phyloP scores from a whole-genome alignment of 371 early-diverging fungal genomes.

The Syncephalastrum sp. region DNA sequence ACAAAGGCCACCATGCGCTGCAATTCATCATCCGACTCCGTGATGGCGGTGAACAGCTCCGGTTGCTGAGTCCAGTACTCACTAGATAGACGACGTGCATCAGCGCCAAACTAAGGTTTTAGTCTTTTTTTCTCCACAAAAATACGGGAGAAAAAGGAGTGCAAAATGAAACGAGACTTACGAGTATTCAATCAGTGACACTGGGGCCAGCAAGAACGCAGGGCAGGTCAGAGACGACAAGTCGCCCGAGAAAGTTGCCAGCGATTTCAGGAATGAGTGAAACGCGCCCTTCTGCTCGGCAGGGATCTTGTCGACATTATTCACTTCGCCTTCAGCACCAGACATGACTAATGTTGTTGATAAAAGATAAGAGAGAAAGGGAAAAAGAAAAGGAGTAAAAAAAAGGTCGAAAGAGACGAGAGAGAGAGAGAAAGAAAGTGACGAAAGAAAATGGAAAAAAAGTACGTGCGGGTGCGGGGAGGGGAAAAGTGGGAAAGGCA shows the following conservation, averaged over 20 bases:
- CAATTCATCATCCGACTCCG: slow-evolving; percentile 55
- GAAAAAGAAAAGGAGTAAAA: neutral
- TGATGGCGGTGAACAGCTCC: slow-evolving; percentile 65
- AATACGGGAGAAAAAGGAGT: neutral
- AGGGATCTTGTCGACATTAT: slow-evolving; percentile 56
- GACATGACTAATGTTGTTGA: slow-evolving; percentile 6
- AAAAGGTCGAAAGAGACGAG: neutral
- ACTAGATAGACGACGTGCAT: slow-evolving; percentile 26
- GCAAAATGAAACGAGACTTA: slow-evolving; percentile 23
- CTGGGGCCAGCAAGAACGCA: slow-evolving; percentile 69
- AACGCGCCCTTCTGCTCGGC: slow-evolving; percentile 65
- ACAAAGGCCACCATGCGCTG: slow-evolving; percentile 70
- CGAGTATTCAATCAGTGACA: slow-evolving; percentile 77
- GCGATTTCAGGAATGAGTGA: slow-evolving; percentile 64
- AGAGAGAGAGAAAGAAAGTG: slow-evolving; percentile 4
- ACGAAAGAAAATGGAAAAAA: slow-evolving; percentile 4
- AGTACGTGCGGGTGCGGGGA: neutral
- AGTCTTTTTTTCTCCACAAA: neutral
- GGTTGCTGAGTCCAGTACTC: slow-evolving; percentile 77
- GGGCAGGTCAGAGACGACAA: slow-evolving; percentile 75
- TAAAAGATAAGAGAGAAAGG: slow-evolving; percentile 4
- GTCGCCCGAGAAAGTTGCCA: slow-evolving; percentile 77
- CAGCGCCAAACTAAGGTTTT: neutral
- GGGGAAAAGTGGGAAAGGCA: neutral
- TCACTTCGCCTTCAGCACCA: slow-evolving; percentile 30